A percentile compares a stretch with the other conserved stretches of the same genome.
Evolutionary conservation across 2,329 filamentous ascomycete species (phyloP).

Genomic region (Nemania serpens): DNA sequence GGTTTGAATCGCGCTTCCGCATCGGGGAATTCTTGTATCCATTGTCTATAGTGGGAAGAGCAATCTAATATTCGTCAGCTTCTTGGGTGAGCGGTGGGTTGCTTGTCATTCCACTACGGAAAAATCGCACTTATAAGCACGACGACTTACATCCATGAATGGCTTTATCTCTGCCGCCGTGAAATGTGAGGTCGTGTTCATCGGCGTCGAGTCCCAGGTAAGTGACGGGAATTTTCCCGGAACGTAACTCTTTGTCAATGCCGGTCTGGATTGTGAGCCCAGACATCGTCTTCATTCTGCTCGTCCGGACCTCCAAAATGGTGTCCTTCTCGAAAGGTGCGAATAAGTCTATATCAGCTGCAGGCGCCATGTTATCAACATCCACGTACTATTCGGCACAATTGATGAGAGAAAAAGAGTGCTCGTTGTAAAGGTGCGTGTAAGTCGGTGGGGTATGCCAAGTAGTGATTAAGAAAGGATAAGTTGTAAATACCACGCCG

Average conservation of each 20-base stretch:
- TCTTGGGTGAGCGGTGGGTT: neutral
- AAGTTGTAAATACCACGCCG: neutral
- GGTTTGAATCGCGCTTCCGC: slow-evolving; percentile 56
- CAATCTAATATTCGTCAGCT: slow-evolving; percentile 52
- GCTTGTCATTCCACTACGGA: neutral
- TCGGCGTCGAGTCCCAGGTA: slow-evolving; percentile 60
- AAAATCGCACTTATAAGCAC: neutral
- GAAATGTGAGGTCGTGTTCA: slow-evolving; percentile 65
- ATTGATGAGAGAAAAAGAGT: neutral
- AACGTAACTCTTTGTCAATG: slow-evolving; percentile 57
- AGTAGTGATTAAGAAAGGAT: neutral
- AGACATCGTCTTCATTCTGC: slow-evolving; percentile 59
- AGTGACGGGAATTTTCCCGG: slow-evolving; percentile 51
- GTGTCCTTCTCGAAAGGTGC: slow-evolving; percentile 53
- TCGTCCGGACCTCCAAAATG: slow-evolving; percentile 61
- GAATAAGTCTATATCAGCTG: slow-evolving; percentile 33
- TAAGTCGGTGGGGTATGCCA: neutral
- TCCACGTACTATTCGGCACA: neutral
- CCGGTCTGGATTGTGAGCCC: slow-evolving; percentile 57
- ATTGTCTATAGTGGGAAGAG: slow-evolving; percentile 60
- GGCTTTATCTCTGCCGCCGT: slow-evolving; percentile 67
- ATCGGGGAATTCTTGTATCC: slow-evolving; percentile 58
- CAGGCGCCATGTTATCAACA: slow-evolving; percentile 31
- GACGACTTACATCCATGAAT: slow-evolving; percentile 57
- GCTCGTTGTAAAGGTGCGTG: neutral